Percentiles rank a stretch among this genome's conserved stretches.
Conservation (phyloP, 2,329 filamentous ascomycete species). For the Macrophomina phaseolina region DNA sequence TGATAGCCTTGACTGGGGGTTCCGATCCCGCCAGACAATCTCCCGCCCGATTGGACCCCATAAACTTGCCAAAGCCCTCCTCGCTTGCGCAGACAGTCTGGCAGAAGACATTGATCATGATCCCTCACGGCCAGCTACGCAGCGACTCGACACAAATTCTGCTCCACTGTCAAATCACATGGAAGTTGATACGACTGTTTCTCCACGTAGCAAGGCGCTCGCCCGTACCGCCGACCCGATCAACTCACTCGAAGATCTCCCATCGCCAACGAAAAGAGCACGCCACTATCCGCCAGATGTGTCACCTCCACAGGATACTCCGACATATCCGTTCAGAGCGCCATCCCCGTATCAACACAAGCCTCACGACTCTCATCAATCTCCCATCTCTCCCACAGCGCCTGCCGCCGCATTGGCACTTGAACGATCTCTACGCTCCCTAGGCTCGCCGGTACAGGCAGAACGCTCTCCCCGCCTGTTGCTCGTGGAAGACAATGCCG, state of each 20-base stretch:
- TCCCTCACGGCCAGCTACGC: not conserved
- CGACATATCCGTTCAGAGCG: conserved; percentile 6
- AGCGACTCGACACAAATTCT: not conserved
- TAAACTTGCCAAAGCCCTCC: conserved; percentile 44
- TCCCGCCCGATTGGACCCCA: conserved; percentile 41
- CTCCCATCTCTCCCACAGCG: conserved; percentile 16
- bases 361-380: conserved; percentile 17
- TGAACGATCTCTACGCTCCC: not conserved
- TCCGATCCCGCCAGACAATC: conserved; percentile 41
- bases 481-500: conserved; percentile 48
- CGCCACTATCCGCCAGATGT: conserved; percentile 5
- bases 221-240: conserved; percentile 4
- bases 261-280: conserved; percentile 22
- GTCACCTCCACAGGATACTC: conserved; percentile 6
- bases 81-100: conserved; percentile 9
- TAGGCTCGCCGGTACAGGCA: conserved; percentile 27
- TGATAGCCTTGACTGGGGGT: conserved; percentile 15
- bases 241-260: conserved; percentile 14
- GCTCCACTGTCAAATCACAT: not conserved
- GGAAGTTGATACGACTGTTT: conserved; percentile 20
- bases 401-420: conserved; percentile 13
- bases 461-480: conserved; percentile 39
- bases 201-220: conserved; percentile 14
- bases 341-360: conserved; percentile 12
- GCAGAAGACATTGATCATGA: not conserved